Evolutionary conservation across 805 yeast species (phyloP).

Genomic region (Ogataea glucozyma): DNA sequence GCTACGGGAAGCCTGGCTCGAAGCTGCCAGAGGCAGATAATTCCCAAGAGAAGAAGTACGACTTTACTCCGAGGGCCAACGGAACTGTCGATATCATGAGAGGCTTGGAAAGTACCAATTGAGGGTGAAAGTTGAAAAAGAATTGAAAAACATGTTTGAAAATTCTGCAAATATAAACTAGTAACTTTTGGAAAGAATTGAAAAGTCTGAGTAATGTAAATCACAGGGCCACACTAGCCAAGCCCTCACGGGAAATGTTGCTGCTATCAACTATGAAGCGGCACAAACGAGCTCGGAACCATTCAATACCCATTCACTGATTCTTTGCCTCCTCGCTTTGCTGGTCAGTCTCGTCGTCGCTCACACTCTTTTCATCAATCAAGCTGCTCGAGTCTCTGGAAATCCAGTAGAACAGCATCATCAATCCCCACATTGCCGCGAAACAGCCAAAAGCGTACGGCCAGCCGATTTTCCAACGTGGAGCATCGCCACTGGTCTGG

Average conservation of each 20-base stretch:
- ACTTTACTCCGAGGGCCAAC: constrained; percentile 16
- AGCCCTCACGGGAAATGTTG: too few species aligned
- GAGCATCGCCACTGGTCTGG: constrained; percentile 7
- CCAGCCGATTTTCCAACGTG: constrained; percentile 11
- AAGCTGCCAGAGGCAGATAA: not conserved
- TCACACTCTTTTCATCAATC: not conserved
- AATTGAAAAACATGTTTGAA: too few species aligned
- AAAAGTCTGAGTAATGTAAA: too few species aligned
- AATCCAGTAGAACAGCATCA: constrained; percentile 7
- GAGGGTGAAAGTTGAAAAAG: constrained; percentile 12
- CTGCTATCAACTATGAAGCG: too few species aligned
- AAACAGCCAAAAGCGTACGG: constrained; percentile 10
- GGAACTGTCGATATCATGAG: constrained; percentile 19
- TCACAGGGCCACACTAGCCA: too few species aligned
- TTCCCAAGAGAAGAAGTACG: not conserved
- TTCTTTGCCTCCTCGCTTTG: too few species aligned
- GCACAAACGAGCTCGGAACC: too few species aligned
- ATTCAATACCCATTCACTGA: too few species aligned
- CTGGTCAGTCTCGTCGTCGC: not conserved
- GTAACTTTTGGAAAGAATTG: too few species aligned
- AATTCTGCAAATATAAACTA: too few species aligned
- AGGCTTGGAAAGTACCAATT: too few species aligned
- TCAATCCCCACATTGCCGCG: not conserved
- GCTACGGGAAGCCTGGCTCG: constrained; percentile 31
- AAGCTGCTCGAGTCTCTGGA: constrained; percentile 1